Evolutionary conservation across 805 yeast genomes (phyloP).

Genomic region (Wickerhamiella lipophila): DNA sequence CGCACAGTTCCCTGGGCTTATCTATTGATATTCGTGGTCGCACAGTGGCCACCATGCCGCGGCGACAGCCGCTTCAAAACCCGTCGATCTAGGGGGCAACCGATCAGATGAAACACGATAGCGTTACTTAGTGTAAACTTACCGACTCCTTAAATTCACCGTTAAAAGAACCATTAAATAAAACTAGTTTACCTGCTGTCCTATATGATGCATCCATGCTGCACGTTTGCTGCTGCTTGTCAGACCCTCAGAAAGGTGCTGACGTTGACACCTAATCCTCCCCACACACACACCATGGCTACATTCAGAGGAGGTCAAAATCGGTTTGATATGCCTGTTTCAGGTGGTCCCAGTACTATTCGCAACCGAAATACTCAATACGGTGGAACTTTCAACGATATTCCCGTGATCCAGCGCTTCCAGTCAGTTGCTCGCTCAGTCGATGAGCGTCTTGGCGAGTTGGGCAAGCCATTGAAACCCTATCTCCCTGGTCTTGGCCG

Average conservation of each 20-base stretch:
- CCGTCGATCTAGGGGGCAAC: neutral
- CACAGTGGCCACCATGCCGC: neutral
- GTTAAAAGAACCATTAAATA: too few relatives aligned
- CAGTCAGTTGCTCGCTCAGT: slow-evolving; percentile 21
- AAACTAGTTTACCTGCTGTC: neutral
- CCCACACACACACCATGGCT: slow-evolving; percentile 3
- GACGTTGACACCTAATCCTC: neutral
- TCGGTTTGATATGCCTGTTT: slow-evolving; percentile 16
- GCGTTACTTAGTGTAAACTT: too few relatives aligned
- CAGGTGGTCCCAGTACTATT: slow-evolving; percentile 9
- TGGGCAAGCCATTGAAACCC: slow-evolving; percentile 29
- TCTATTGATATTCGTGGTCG: neutral
- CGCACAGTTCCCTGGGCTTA: too few relatives aligned
- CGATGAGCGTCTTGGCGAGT: slow-evolving; percentile 26
- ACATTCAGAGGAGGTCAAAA: slow-evolving; percentile 12
- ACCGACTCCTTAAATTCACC: too few relatives aligned
- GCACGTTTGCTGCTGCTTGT: neutral
- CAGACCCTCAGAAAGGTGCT: slow-evolving; percentile 5
- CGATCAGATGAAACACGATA: too few relatives aligned
- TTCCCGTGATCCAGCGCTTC: slow-evolving; percentile 13
- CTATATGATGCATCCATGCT: neutral
- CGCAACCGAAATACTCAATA: slow-evolving; percentile 11
- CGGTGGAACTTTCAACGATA: slow-evolving; percentile 9
- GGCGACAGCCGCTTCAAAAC: too few relatives aligned
- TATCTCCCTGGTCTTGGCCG: slow-evolving; percentile 78